Evolutionary conservation across 441 rosid genomes (phyloP), one percentile per base, ranked within the genome.

Genomic region (Bruguiera hainesii): DNA sequence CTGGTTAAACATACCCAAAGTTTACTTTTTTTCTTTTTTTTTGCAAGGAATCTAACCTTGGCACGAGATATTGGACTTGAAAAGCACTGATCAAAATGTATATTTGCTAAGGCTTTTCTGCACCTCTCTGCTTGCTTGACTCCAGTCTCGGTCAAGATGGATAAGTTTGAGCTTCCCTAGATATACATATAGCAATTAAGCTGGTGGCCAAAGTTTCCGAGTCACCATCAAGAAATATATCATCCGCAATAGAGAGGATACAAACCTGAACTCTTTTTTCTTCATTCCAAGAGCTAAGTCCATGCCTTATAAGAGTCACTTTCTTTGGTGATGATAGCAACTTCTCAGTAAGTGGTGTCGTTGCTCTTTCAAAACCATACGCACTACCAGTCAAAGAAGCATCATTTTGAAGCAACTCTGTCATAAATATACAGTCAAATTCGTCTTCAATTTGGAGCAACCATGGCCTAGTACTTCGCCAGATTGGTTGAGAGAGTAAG

Each of bases 1-100:
- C n/a, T 46, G 30, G 18, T 15, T 52, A 56, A 68, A 52, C 71
- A 16, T 48, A 15, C 20, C 30, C 39, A 7, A 7, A 56, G 25
- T 42, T 29, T 51, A 33, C 46, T 30, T 30, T 0, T 33, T 33
- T 33, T 33, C 0, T 33, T 33, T 7, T 6, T 33, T 6, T 33
- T 13, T 39, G 35, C 6, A 19, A 67, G 16, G 16, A 52, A 48
- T 35, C 74, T 68, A 65, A 86, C 91, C 87, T 84, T 84, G 60
- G 91, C 89, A 56, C 89, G 89, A n/a, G 83, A 79, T 78, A 86
- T 84, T 50, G 91, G 89, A 61, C 91, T 84, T 7, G 91, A 81
- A 74, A 86, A 86, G 63, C 91, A 86, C 58, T 60, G 77, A 75
- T 86, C 84, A 37, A 82, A 84, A 66, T 80, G 49, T 31, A 78